Evolutionary conservation across 345 rosid genomes (phyloP), one percentile per base, ranked within the genome.

Genomic region (Angophora floribunda): DNA sequence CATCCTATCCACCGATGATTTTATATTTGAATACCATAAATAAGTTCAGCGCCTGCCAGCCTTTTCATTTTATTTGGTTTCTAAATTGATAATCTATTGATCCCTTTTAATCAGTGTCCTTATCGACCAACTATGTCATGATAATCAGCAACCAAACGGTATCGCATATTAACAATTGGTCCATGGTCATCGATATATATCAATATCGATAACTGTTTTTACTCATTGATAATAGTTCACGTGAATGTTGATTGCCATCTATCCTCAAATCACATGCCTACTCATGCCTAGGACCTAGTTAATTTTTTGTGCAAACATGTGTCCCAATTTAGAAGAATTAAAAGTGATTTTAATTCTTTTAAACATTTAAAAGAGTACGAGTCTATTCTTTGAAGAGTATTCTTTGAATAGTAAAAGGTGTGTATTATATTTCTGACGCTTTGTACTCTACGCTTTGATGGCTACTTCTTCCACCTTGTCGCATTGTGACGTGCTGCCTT

Each of bases 111-210:
- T 22, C 1, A 21, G 13, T 4, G 21, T 12, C 61, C 28, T 14
- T 67, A 5, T 14, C 21, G 6, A 30, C 21, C 44, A 30, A 67
- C 11, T 30, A 16, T 30, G 9, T 67, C 44, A 67, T 67, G 44
- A 67, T 30, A 7, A 30, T 30, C 17, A 0, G 17, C 19, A 30
- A 67, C 22, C 19, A 30, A 3, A 7, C 0, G 0, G 3, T 4
- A 65, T 30, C 2, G 7, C 7, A 1, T 15, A 67, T 30, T 7
- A 10, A 67, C 6, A 30, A 7, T 0, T 3, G 9, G 13, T 63
- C 2, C 1, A 63, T 63, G 36, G 0, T 28, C 0, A 63, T 63
- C 0, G 9, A 63, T 63, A 7, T 63, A 26, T 0, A 3, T 63
- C 4, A 28, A 28, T 28, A 63, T 63, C 1, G 2, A n/a, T 13